Evolutionary conservation across 805 yeast species (phyloP), one percentile per base, ranked within the genome.

Genomic region (Pichia nakasei): DNA sequence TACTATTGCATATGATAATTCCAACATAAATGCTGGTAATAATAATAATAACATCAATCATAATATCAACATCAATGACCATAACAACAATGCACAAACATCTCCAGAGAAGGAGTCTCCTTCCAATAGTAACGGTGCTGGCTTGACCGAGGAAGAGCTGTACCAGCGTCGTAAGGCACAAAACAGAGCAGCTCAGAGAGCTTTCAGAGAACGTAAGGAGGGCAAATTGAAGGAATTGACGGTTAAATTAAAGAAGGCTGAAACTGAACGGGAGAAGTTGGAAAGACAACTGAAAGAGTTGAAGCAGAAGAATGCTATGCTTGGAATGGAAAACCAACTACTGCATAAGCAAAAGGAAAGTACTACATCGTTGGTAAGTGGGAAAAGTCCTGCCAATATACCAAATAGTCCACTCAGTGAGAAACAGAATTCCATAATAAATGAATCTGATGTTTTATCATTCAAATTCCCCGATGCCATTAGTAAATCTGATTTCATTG

Each of bases 151-250:
- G 41, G 63, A 64, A 35, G 74, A 78, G 47, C 53, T 75, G 6
- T 70, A 70, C 18, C 65, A 72, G 49, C 78, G 76, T 58, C 72
- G 85, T 42, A 83, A 79, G 56, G 87, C 86, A 2, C 93, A 82
- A 58, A 85, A 85, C 57, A 68, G 95, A 54, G 89, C 89, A 11
- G 95, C 95, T 1, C 95, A 86, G 63, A 69, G 88, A 52, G 95
- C 95, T 3, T 86, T 84, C 61, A 68, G 95, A 48, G 89, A 85
- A 60, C 75, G 94, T 40, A 84, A 82, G 59, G 93, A 84, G 59
- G 75, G 76, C 41, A 78, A 74, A 52, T 62, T 83, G 48, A 81
- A 80, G 57, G 88, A 82, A 52, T 67, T 86, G 36, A 81, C 82
- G 51, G 63, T 63, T 3, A 78, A 78, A 57, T 63, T 86, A 48